These are phyloP conservation scores for Hylodesmum podocarpum DNA, from an alignment of 306 rosid genomes.

Conservation along the genomic window DNA sequence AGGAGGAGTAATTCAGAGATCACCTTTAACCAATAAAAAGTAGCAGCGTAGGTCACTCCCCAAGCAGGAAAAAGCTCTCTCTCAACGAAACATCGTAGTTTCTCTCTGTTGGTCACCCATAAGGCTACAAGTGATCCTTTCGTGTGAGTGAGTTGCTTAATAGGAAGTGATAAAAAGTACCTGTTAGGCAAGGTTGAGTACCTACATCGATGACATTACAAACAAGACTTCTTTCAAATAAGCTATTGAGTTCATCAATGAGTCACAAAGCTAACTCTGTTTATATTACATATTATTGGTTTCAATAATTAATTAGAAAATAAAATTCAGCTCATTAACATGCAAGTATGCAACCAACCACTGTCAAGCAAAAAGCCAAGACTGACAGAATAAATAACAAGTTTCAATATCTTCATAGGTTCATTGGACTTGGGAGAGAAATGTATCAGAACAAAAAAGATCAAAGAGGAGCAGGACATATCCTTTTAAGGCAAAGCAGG, in stretches of 20 bases:
- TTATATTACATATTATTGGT: neutral
- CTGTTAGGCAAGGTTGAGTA: constrained; percentile 84
- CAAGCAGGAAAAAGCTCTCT: constrained; percentile 82
- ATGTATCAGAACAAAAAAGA: neutral
- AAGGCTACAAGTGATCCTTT: constrained; percentile 84
- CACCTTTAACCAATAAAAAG: constrained; percentile 90
- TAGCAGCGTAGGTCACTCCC: constrained; percentile 76
- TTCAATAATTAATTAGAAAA: neutral
- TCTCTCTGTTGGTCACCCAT: constrained; percentile 97
- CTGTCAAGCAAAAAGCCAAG: neutral
- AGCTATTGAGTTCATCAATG: neutral
- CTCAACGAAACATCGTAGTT: constrained; percentile 76
- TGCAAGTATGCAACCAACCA: constrained; percentile 2
- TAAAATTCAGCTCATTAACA: neutral
- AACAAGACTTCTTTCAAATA: neutral
- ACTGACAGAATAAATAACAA: neutral
- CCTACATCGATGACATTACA: constrained; percentile 48
- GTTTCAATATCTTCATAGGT: neutral
- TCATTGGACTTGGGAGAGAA: neutral
- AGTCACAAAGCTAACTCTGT: neutral
- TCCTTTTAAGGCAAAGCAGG: neutral
- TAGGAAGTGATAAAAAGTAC: constrained; percentile 73
- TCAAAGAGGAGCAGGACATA: constrained; percentile 1
- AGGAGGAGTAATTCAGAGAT: constrained; percentile 11
- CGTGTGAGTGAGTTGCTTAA: constrained; percentile 70